Evolutionary conservation across 2,329 filamentous ascomycete species (phyloP).

Genomic region (Mollisiaceae sp.): DNA sequence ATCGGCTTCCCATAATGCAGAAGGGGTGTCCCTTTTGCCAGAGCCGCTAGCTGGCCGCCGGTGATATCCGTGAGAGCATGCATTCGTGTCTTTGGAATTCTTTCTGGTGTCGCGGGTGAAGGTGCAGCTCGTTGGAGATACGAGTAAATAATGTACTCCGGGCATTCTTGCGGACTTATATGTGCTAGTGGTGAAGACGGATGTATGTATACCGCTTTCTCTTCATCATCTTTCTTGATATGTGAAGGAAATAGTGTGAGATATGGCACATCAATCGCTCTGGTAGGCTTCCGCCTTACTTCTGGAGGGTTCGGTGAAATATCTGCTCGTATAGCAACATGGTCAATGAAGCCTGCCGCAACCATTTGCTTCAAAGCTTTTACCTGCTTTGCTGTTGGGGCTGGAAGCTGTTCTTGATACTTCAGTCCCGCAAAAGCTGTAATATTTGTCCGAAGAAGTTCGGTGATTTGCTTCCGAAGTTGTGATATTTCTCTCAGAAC

Average conservation of each 20-base stretch:
- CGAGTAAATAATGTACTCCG: constrained; percentile 85
- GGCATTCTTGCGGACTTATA: constrained; percentile 72
- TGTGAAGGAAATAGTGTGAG: constrained; percentile 78
- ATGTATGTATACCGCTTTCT: constrained; percentile 81
- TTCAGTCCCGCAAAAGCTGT: constrained; percentile 64
- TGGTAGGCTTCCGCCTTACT: constrained; percentile 69
- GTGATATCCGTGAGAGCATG: constrained; percentile 83
- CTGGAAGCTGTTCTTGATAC: constrained; percentile 61
- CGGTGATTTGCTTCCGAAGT: constrained; percentile 80
- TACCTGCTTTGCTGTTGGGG: constrained; percentile 70
- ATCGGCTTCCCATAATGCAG: constrained; percentile 88
- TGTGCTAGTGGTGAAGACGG: constrained; percentile 81
- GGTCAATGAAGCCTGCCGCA: constrained; percentile 90
- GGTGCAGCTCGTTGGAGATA: constrained; percentile 75
- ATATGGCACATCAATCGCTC: constrained; percentile 94
- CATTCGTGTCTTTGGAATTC: constrained; percentile 81
- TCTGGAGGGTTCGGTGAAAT: constrained; percentile 76
- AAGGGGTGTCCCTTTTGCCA: constrained; percentile 85
- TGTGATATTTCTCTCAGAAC: constrained; percentile 85
- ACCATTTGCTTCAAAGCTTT: constrained; percentile 88
- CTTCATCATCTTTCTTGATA: constrained; percentile 54
- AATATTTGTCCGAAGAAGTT: constrained; percentile 78
- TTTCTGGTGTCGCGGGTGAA: constrained; percentile 50
- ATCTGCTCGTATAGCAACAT: constrained; percentile 91
- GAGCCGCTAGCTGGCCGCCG: constrained; percentile 73